Evolutionary conservation across 2,329 filamentous ascomycete species (phyloP), one percentile per base, ranked within the genome.

Genomic region (Apiospora pterosperma): DNA sequence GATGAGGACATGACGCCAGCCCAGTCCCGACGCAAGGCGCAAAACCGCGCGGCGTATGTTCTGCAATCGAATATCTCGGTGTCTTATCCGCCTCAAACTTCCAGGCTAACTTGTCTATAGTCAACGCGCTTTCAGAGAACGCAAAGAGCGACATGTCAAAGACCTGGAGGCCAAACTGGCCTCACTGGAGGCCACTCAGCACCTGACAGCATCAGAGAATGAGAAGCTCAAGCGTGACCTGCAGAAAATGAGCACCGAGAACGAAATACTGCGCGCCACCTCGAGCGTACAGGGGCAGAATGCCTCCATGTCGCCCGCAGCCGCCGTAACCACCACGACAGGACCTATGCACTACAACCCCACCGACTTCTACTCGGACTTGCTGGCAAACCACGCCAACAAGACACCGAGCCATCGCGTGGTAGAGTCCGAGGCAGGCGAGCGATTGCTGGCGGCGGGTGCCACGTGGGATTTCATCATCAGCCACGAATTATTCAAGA

Each of bases 101-200:
- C 48, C 4, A 34, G 28, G 48, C 48, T 55, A 55, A 55, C 48
- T 55, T 62, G 34, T 44, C n/a, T 61, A 34, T 68, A 97, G 95
- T 59, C 96, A 98, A 84, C 90, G 95, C 71, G 95, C 96, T 36
- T 98, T 98, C 77, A 92, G 95, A 66, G 95, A 98, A 78, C 90
- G 95, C 70, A 98, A 98, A 78, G 95, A 98, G 77, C 90, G 90
- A 65, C 94, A 97, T 74, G 93, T 98, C 67, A 94, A 94, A 76
- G 93, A 98, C 67, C 89, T 98, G 28, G 94, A 98, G 78, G 87
- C 88, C 64, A 96, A 97, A 76, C 88, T 98, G 34, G 90, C 87
- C 61, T 84, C 82, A 60, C 87, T 97, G 36, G 91, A 97, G 75
- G 88, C 89, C 66, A 88, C 89, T 61, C 91, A 92, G 62, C 86